Evolutionary conservation across 2,329 filamentous ascomycete genomes (phyloP).

Genomic region (Beauveria asiatica): DNA sequence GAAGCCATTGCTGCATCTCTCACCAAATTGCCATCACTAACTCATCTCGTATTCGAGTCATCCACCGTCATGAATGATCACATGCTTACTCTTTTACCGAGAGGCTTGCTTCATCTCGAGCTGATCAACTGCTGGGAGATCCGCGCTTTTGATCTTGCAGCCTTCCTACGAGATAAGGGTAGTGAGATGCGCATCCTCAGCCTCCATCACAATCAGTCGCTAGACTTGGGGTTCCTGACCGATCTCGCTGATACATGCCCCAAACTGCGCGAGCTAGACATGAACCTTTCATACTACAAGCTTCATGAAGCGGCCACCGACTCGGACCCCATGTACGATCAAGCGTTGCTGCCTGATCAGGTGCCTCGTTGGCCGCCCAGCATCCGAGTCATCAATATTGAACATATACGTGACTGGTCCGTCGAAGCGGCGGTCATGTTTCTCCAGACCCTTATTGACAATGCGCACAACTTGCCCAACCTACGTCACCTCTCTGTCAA

Average conservation of each 20-base stretch:
- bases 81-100: conserved; percentile 62
- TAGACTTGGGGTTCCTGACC: conserved; percentile 68
- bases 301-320: conserved; percentile 60
- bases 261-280: conserved; percentile 57
- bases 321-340: conserved; percentile 65
- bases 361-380: conserved; percentile 70
- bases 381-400: conserved; percentile 63
- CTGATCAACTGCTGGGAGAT: conserved; percentile 74
- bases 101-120: conserved; percentile 56
- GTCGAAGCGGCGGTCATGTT: conserved; percentile 64
- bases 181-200: conserved; percentile 56
- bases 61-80: conserved; percentile 62
- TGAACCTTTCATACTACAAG: conserved; percentile 74
- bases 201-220: conserved; percentile 69
- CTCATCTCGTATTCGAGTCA: conserved; percentile 63
- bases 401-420: conserved; percentile 69
- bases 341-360: conserved; percentile 54
- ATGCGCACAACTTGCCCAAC: conserved; percentile 54
- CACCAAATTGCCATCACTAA: conserved; percentile 49
- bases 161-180: conserved; percentile 61
- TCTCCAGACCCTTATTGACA: conserved; percentile 68
- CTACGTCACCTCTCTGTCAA: conserved; percentile 66
- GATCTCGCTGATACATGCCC: conserved; percentile 60
- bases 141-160: conserved; percentile 54
- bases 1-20: conserved; percentile 27